Conservation (phyloP, 2,329 filamentous ascomycete species). For the Chaetomium globosum region DNA sequence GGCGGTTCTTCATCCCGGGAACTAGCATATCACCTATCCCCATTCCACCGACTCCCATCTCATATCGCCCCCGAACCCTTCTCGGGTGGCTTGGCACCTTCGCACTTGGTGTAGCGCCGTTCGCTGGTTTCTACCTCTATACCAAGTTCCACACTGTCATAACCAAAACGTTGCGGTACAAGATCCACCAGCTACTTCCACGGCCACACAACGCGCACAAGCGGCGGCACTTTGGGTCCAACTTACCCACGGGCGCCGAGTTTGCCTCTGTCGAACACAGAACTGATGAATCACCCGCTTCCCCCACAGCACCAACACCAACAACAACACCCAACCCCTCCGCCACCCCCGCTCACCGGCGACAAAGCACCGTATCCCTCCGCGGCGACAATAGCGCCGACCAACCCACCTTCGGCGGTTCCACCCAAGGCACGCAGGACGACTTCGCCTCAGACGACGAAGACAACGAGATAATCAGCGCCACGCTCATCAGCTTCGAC, state of each 20-base stretch:
- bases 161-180: constrained; percentile 21
- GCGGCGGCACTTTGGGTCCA: constrained; percentile 14
- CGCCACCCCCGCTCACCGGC: constrained; percentile 39
- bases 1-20: constrained; percentile 59
- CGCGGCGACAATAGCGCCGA: constrained; percentile 38
- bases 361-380: constrained; percentile 52
- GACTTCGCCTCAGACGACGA: constrained; percentile 61
- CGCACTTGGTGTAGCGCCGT: constrained; percentile 51
- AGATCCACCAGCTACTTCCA: constrained; percentile 26
- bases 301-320: constrained; percentile 8
- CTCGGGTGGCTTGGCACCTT: constrained; percentile 49
- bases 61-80: constrained; percentile 46
- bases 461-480: constrained; percentile 55
- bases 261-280: constrained; percentile 12
- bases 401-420: constrained; percentile 11
- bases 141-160: constrained; percentile 45
- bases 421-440: constrained; percentile 37
- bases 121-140: constrained; percentile 51
- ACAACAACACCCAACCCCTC: neutral
- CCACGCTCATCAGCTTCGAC: constrained; percentile 63
- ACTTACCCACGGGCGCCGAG: constrained; percentile 6
- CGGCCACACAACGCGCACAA: constrained; percentile 27
- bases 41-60: constrained; percentile 48
- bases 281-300: constrained; percentile 9
- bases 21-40: constrained; percentile 54